These are phyloP conservation scores for Boletus tomentosulus DNA, from an alignment of 768 basidiomycete species.

Conservation along the genomic window DNA sequence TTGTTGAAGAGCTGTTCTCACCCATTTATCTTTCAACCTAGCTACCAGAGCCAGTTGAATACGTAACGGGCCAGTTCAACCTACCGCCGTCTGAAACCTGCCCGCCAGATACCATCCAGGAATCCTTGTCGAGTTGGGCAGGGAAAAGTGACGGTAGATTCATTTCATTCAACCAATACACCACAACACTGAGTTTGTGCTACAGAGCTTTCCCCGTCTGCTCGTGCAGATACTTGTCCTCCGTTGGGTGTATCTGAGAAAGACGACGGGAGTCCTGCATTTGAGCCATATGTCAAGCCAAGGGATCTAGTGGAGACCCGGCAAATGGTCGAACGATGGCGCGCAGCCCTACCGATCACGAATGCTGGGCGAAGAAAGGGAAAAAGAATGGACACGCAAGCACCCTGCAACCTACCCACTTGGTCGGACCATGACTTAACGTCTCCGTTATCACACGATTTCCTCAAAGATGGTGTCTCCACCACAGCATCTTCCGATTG, in stretches of 20 bases:
- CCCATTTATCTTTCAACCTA: slow-evolving; percentile 1
- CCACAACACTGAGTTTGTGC: not conserved
- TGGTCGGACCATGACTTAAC: slow-evolving; percentile 7
- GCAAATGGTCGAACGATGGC: slow-evolving; percentile 31
- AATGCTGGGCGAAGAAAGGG: slow-evolving; percentile 9
- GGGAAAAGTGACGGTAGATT: slow-evolving; percentile 26
- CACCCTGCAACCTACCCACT: not conserved
- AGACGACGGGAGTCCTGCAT: slow-evolving; percentile 2
- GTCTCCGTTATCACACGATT: slow-evolving; percentile 20
- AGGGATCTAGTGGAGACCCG: slow-evolving; percentile 22
- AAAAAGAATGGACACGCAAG: slow-evolving; percentile 7
- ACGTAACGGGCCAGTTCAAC: slow-evolving; percentile 27
- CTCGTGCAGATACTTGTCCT: slow-evolving; percentile 8
- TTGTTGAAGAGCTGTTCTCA: not conserved
- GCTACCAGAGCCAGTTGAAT: slow-evolving; percentile 32
- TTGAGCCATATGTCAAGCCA: slow-evolving; percentile 19
- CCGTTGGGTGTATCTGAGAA: slow-evolving; percentile 21
- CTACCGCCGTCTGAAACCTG: slow-evolving; percentile 21
- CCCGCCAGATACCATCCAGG: slow-evolving; percentile 13
- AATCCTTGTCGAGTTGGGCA: slow-evolving; percentile 32
- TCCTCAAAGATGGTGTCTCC: slow-evolving; percentile 23
- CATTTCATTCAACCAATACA: not conserved
- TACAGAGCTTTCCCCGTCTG: slow-evolving; percentile 25
- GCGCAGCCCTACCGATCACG: slow-evolving; percentile 22
- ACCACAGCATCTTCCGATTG: slow-evolving; percentile 30